phyloP scores from a whole-genome alignment of 495 filamentous ascomycete genomes.

The Evernia prunastri region DNA sequence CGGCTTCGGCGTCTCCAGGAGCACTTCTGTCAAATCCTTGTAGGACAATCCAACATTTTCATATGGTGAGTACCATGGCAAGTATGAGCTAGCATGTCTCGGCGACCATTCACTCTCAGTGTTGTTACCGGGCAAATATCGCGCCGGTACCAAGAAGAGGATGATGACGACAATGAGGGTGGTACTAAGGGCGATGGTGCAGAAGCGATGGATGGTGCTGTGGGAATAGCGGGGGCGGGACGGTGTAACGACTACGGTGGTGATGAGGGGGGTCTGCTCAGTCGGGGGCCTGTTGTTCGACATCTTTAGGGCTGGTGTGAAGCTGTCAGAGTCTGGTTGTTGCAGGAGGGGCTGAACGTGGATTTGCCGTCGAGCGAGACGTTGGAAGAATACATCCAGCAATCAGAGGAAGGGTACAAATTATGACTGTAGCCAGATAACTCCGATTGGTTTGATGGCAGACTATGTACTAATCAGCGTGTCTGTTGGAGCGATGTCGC shows the following conservation, averaged over 20 bases:
- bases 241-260: conserved; percentile 46
- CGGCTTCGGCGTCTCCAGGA: conserved; percentile 64
- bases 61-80: conserved; percentile 42
- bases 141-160: conserved; percentile 54
- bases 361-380: neutral
- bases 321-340: neutral
- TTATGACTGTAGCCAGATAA: too few relatives aligned
- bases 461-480: too few relatives aligned
- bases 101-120: conserved; percentile 36
- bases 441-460: too few relatives aligned
- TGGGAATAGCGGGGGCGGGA: conserved; percentile 61
- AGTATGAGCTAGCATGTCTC: conserved; percentile 32
- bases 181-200: conserved; percentile 54
- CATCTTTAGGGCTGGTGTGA: neutral
- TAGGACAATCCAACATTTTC: conserved; percentile 50
- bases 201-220: conserved; percentile 61
- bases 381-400: neutral
- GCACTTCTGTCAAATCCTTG: conserved; percentile 61
- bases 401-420: neutral
- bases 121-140: conserved; percentile 31
- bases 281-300: conserved; percentile 20
- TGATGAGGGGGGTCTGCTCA: conserved; percentile 57
- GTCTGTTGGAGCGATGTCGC: too few relatives aligned
- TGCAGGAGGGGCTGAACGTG: neutral
- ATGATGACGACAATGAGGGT: conserved; percentile 53